These are phyloP conservation scores for Grifola frondosa DNA, from an alignment of 1,284 basidiomycete species.

Conservation along the genomic window DNA sequence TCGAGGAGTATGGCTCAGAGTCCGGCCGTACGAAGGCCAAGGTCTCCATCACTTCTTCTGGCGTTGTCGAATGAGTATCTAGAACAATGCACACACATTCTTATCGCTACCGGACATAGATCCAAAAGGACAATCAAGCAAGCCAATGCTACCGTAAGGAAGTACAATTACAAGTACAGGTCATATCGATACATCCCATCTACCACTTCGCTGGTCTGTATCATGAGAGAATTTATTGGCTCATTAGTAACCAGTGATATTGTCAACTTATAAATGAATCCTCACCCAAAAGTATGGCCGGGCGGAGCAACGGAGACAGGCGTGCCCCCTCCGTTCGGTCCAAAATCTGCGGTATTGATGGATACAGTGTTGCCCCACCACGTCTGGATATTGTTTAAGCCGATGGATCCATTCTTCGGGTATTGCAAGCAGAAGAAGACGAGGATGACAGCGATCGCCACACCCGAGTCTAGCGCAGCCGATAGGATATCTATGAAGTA, in stretches of 20 bases:
- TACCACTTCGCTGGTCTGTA: background rate
- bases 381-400: constrained; percentile 31
- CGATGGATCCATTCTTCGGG: constrained; percentile 43
- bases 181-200: too few relatives aligned
- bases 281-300: constrained; percentile 33
- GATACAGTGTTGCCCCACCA: constrained; percentile 48
- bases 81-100: too few relatives aligned
- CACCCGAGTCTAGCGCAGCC: constrained; percentile 48
- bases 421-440: constrained; percentile 52
- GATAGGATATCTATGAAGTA: constrained; percentile 44
- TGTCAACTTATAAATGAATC: background rate
- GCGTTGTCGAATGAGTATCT: too few relatives aligned
- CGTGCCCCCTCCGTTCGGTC: constrained; percentile 18
- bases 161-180: too few relatives aligned
- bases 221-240: too few relatives aligned
- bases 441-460: constrained; percentile 43
- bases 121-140: too few relatives aligned
- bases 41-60: constrained; percentile 68
- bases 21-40: constrained; percentile 52
- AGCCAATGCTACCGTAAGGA: too few relatives aligned
- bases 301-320: constrained; percentile 22
- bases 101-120: too few relatives aligned
- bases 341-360: constrained; percentile 31
- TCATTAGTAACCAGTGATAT: too few relatives aligned
- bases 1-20: constrained; percentile 66